Base-by-base conservation (phyloP, 371 early-diverging fungal genomes). In the Phascolomyces articulosus region DNA sequence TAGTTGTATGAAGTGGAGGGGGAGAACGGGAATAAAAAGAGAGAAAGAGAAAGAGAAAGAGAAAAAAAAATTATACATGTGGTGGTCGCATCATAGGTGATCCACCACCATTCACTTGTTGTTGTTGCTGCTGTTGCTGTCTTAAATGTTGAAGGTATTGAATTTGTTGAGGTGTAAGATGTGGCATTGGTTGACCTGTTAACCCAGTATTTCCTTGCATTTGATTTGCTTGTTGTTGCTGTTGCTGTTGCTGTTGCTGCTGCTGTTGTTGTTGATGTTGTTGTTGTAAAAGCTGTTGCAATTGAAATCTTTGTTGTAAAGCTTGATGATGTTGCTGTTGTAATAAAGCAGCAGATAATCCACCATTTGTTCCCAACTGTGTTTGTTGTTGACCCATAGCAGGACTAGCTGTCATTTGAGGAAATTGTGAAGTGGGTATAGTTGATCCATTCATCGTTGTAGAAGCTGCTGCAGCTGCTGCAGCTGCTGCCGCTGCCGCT, bases 271-370 rank as follows among this genome's bases (percentile, higher is more conserved):
- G 58, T 18, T 66, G 60, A 18, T 53, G 59, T 40, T 66, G 60
- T 27, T 28, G 26, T 55, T 66, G 66, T 11, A 53, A 40, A 54
- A 26, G 31, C 10, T 60, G 66, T 55, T 66, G 60, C n/a, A 40
- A 41, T 40, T 55, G 66, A 15, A 60, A 51, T 44, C 44, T 21
- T 51, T 70, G 66, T 16, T 62, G 68, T 29, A 41, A 54, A 44
- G 63, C 67, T 29, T 57, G 60, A 27, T 59, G 60, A 15, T 59
- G 60, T 29, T 59, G 60, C 10, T 59, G 64, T 57, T 55, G 57
- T 26, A 61, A 48, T 21, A 63, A 40, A 51, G 67, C 53, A 53
- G 64, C 29, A 3, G 66, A 40, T 31, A 54, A 29, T 38, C 54
- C 59, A 24, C 41, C 23, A 18, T 44, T 15, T 4, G 15, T 44